Conservation (phyloP, 225 moss, liverwort and hornwort genomes). For the Pseudisothecium myosuroides region DNA sequence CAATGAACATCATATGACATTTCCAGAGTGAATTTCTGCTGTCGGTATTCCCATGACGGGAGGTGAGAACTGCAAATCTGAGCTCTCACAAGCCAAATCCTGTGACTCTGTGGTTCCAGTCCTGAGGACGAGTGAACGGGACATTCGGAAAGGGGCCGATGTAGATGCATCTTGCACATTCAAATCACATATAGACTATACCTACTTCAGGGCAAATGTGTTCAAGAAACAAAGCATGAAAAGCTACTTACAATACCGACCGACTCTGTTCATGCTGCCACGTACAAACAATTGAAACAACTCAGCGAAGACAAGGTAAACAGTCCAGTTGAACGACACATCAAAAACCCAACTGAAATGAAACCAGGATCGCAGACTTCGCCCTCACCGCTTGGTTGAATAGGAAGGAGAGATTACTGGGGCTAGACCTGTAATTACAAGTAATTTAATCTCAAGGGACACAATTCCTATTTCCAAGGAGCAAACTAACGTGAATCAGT, state of each 20-base stretch:
- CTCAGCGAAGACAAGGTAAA: background rate
- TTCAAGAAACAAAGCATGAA: background rate
- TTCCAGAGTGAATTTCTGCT: no score
- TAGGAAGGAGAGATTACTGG: background rate
- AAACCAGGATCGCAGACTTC: background rate
- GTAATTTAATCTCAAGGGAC: background rate
- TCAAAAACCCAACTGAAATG: background rate
- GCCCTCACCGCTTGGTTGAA: background rate
- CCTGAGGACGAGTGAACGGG: no score
- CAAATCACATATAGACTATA: background rate
- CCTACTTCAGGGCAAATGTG: background rate
- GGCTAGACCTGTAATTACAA: background rate
- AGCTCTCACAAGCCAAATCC: no score
- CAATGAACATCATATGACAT: no score
- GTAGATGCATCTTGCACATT: no score
- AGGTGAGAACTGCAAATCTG: no score
- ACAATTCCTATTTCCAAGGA: background rate
- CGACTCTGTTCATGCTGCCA: background rate
- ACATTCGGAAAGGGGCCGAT: no score
- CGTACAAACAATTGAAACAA: background rate
- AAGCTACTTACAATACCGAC: background rate
- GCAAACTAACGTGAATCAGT: background rate
- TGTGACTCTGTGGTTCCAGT: no score
- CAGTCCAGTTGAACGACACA: background rate
- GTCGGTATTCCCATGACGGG: no score